These are phyloP conservation scores for Phytophthora melonis DNA, from an alignment of 352 stramenopile species.

Conservation along the genomic window DNA sequence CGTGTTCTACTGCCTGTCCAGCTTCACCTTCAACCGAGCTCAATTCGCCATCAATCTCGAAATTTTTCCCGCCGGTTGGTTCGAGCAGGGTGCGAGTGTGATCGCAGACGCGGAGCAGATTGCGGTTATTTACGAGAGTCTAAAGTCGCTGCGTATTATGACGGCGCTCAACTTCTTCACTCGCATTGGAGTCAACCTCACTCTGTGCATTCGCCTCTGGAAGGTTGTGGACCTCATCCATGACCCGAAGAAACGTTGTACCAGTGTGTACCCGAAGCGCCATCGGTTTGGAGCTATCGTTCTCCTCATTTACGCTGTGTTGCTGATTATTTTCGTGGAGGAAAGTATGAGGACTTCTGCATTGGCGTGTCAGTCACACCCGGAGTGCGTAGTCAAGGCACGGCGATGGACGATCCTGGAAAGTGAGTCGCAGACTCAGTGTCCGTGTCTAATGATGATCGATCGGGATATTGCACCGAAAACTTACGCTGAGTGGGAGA, in stretches of 20 bases:
- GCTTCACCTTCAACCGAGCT: constrained; percentile 22
- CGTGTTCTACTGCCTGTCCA: constrained; percentile 13
- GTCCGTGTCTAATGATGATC: background rate
- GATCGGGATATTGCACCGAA: background rate
- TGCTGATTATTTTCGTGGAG: constrained; percentile 1
- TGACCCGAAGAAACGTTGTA: background rate
- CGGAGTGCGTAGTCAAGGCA: background rate
- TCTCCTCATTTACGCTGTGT: background rate
- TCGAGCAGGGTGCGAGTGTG: background rate
- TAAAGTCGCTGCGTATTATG: constrained; percentile 1
- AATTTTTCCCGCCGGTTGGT: constrained; percentile 3
- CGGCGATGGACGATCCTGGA: background rate
- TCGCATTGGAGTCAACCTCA: background rate
- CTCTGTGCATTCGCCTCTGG: background rate
- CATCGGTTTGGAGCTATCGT: background rate
- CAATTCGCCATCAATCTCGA: constrained; percentile 18
- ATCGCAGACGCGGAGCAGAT: background rate
- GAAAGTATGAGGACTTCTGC: background rate
- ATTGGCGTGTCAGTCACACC: background rate
- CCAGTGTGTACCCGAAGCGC: background rate
- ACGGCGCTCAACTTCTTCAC: background rate
- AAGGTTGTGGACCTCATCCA: background rate
- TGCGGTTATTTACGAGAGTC: background rate
- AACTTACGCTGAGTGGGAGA: background rate
- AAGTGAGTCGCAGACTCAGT: background rate